phyloP scores from a whole-genome alignment of 768 basidiomycete genomes.

The Boletus sensibilis region DNA sequence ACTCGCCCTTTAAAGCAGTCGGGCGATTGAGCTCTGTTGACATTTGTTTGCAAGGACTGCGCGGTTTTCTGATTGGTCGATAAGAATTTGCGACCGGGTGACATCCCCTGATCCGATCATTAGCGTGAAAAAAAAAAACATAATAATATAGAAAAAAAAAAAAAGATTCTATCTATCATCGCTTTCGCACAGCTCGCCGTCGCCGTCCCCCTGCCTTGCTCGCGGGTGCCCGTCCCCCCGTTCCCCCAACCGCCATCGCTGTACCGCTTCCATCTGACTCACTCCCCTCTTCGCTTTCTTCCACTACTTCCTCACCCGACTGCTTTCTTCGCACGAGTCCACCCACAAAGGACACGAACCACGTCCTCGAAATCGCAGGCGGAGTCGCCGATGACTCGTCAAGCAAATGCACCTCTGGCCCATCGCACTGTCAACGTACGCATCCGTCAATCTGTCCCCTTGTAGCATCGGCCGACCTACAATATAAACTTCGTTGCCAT shows the following conservation, averaged over 20 bases:
- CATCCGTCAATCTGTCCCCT: slow-evolving; percentile 11
- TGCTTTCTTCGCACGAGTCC: slow-evolving; percentile 21
- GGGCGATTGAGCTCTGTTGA: slow-evolving; percentile 21
- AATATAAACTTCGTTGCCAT: slow-evolving; percentile 70
- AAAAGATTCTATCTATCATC: too few species aligned
- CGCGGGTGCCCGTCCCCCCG: slow-evolving; percentile 38
- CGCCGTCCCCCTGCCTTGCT: slow-evolving; percentile 63
- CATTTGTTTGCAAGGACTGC: slow-evolving; percentile 19
- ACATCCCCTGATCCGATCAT: too few species aligned
- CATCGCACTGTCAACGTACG: slow-evolving; percentile 50
- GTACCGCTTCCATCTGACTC: slow-evolving; percentile 48
- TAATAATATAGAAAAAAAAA: too few species aligned
- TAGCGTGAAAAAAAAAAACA: too few species aligned
- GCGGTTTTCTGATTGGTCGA: slow-evolving; percentile 30
- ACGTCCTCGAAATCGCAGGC: slow-evolving; percentile 64
- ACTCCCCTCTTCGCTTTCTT: slow-evolving; percentile 40
- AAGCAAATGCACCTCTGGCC: slow-evolving; percentile 54
- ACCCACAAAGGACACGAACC: slow-evolving; percentile 55
- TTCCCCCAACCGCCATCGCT: slow-evolving; percentile 25
- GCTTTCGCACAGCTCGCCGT: slow-evolving; percentile 55
- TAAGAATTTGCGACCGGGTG: too few species aligned
- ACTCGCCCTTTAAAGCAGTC: slow-evolving; percentile 26
- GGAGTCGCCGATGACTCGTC: slow-evolving; percentile 56
- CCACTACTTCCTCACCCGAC: slow-evolving; percentile 25
- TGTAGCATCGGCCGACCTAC: slow-evolving; percentile 44